A percentile compares a stretch with the other conserved stretches of the same genome.
Evolutionary conservation across 2,329 filamentous ascomycete genomes (phyloP).

Genomic region (Epichloe scottii): DNA sequence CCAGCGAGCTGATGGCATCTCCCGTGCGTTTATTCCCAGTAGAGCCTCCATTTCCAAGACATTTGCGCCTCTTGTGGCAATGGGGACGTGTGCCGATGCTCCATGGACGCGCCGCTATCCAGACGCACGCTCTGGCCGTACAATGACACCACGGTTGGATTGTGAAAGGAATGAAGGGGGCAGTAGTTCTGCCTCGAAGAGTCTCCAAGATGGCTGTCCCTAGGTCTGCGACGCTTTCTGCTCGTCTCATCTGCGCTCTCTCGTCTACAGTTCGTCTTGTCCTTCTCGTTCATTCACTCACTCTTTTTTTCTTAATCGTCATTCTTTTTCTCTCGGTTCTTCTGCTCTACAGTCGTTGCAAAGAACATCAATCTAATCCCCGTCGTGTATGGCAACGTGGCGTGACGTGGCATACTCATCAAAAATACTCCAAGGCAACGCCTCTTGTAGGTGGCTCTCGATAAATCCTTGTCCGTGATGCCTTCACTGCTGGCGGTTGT

Average conservation of each 20-base stretch:
- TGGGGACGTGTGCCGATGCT: slow-evolving; percentile 10
- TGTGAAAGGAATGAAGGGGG: slow-evolving; percentile 27
- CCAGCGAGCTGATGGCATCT: slow-evolving; percentile 2
- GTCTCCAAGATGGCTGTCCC: slow-evolving; percentile 15
- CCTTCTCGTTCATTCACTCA: not conserved
- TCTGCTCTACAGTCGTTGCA: not conserved
- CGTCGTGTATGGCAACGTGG: slow-evolving; percentile 3
- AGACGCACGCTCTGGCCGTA: not conserved
- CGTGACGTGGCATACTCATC: not conserved
- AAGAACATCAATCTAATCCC: not conserved
- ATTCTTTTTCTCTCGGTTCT: not conserved
- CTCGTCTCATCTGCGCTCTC: slow-evolving; percentile 3
- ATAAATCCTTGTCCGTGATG: slow-evolving; percentile 12
- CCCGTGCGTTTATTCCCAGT: slow-evolving; percentile 6
- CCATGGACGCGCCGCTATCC: slow-evolving; percentile 1
- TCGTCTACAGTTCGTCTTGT: slow-evolving; percentile 1
- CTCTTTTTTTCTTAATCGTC: not conserved
- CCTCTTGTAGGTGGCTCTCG: not conserved
- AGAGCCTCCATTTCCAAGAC: slow-evolving; percentile 15
- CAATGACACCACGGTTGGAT: slow-evolving; percentile 11
- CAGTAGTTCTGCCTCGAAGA: slow-evolving; percentile 17
- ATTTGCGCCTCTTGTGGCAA: slow-evolving; percentile 18
- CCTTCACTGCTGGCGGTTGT: slow-evolving; percentile 15
- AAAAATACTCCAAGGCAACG: not conserved
- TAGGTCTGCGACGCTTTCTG: slow-evolving; percentile 5